Base-by-base conservation (phyloP, 768 basidiomycete genomes). In the Rossbeevera mucosa region DNA sequence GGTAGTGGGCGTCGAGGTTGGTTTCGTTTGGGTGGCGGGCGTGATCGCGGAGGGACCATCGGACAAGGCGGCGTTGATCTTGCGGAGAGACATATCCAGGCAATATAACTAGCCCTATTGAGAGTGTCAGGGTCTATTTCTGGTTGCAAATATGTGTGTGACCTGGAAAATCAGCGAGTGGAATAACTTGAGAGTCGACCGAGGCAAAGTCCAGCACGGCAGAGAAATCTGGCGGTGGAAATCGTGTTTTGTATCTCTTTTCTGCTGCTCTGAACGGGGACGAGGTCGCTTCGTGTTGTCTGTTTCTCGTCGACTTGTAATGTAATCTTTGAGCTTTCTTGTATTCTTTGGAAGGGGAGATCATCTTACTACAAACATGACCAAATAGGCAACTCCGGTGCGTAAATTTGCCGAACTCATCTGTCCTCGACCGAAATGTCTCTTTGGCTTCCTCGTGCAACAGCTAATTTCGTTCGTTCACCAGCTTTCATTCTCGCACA, bases 1-100 rank as follows among this genome's bases (percentile, higher is more conserved):
- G 43, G 61, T 95, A 96, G 67, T 97, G 95, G 0, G 83, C 80
- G 51, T 94, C 88, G 20, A 97, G 83, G 59, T 93, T 95, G 0
- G 91, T 94, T 50, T 88, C 85, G 64, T 96, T 96, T 0, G 92
- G 91, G 31, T 76, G 69, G 3, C 77, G 76, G 1, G 94, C 87
- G 59, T 94, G 91, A 18, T 86, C 78, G 9, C 74, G 63, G 7
- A 99, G 80, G 21, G 89, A 80, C 80, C 90, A 88, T 50, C 70
- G 71, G 22, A 90, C 76, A 5, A 97, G 78, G 1, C 76, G 65
- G 21, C 82, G 78, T 64, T 98, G 95, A 31, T 82, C 75, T 16
- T 71, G 62, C 0, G 71, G 71, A 2, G 83, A 72, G 16, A 96
- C 62, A 61, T 86, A 93, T 0, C 76, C 75, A 11, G 95, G 94